phyloP scores from a whole-genome alignment of 208 protist species.

The Leptomonas seymouri region DNA sequence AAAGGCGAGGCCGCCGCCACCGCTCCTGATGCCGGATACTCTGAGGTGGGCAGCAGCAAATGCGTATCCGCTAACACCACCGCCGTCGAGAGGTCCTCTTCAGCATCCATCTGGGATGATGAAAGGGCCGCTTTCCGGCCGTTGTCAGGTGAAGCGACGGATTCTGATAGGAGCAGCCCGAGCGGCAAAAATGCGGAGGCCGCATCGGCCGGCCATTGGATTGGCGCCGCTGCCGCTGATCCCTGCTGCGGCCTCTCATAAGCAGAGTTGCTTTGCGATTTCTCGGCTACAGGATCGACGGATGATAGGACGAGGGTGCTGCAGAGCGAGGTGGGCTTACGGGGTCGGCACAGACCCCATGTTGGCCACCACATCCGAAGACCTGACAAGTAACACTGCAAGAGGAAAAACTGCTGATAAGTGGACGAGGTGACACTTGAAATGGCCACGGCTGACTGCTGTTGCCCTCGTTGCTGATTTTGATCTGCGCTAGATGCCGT shows the following conservation, averaged over 20 bases:
- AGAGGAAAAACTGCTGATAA: slow-evolving; percentile 61
- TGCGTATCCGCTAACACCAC: slow-evolving; percentile 3
- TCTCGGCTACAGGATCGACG: background rate
- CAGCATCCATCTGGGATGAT: background rate
- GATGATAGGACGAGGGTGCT: background rate
- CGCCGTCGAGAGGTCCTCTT: slow-evolving; percentile 6
- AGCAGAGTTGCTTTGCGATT: background rate
- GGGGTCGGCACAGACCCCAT: slow-evolving; percentile 34
- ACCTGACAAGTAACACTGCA: slow-evolving; percentile 67
- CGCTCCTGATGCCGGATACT: background rate
- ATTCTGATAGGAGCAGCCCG: background rate
- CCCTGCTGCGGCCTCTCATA: background rate
- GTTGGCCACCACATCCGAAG: slow-evolving; percentile 48
- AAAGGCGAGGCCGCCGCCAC: background rate
- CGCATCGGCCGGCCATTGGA: background rate
- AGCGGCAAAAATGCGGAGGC: slow-evolving; percentile 7
- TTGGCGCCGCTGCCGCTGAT: background rate
- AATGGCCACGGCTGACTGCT: background rate
- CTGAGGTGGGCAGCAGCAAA: slow-evolving; percentile 4
- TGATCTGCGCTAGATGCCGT: background rate
- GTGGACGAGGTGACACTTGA: slow-evolving; percentile 15
- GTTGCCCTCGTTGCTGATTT: background rate
- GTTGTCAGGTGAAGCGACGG: background rate
- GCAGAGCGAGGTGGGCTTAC: background rate
- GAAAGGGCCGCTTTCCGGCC: background rate